phyloP scores from a whole-genome alignment of 768 basidiomycete species.

The Serpula lacrymans region DNA sequence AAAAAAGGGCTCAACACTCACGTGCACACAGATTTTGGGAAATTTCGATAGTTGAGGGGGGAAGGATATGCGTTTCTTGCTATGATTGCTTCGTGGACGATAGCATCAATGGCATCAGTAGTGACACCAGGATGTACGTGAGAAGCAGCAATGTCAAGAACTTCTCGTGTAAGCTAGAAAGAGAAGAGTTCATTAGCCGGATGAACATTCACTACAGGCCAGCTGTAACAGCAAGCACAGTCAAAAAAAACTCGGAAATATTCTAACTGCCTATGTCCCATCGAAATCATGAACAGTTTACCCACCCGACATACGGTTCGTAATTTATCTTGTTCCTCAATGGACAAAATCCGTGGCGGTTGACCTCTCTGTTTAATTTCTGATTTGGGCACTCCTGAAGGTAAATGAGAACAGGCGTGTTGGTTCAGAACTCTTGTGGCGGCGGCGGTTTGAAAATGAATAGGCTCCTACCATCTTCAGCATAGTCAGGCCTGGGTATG shows the following conservation, averaged over 20 bases:
- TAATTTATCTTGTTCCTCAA: conserved; percentile 88
- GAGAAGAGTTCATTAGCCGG: no score
- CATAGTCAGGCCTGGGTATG: conserved; percentile 89
- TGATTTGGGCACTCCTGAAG: conserved; percentile 53
- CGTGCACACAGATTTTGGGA: conserved; percentile 97
- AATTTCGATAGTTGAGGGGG: conserved; percentile 86
- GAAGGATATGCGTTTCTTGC: conserved; percentile 93
- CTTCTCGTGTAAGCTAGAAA: conserved; percentile 77
- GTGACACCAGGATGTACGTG: conserved; percentile 88
- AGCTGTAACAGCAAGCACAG: no score
- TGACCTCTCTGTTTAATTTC: conserved; percentile 58
- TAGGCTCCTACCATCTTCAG: conserved; percentile 55
- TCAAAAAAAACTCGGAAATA: no score
- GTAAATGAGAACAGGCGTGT: conserved; percentile 3
- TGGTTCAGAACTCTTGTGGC: no score
- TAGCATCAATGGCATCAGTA: conserved; percentile 91
- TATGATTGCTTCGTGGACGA: conserved; percentile 90
- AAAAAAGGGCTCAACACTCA: no score
- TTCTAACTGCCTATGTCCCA: no score
- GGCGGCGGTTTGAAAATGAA: conserved; percentile 28
- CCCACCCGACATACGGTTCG: conserved; percentile 79
- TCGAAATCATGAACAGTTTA: no score
- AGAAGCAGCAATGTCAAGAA: conserved; percentile 90
- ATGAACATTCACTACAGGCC: no score
- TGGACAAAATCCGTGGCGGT: conserved; percentile 60